Percentiles rank a stretch among this genome's conserved stretches.
phyloP scores from a whole-genome alignment of 2,329 filamentous ascomycete species.

The Pseudocercospora fijiensis region DNA sequence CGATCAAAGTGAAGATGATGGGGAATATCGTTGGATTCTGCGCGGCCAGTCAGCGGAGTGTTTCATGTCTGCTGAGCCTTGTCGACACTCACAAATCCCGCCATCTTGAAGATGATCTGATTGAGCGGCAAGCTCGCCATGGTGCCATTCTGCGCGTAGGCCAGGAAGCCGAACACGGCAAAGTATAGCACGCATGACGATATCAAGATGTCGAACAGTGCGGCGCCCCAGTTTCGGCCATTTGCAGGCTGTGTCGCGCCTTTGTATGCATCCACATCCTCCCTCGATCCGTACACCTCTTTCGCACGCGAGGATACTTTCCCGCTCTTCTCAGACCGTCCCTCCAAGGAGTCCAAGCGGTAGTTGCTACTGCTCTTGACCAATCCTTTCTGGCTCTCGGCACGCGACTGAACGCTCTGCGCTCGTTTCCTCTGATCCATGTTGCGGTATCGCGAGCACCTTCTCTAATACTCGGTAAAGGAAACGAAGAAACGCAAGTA shows the following conservation, averaged over 20 bases:
- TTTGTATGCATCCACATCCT: neutral
- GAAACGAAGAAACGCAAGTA: neutral
- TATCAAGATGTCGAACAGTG: constrained; percentile 1
- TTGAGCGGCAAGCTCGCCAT: constrained; percentile 8
- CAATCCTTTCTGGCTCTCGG: constrained; percentile 1
- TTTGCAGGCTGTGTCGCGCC: neutral
- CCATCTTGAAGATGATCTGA: constrained; percentile 3
- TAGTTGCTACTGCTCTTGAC: constrained; percentile 4
- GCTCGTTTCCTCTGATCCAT: constrained; percentile 3
- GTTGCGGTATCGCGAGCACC: neutral
- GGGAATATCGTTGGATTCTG: constrained; percentile 15
- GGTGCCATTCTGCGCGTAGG: neutral
- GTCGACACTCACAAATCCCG: neutral
- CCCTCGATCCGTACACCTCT: neutral
- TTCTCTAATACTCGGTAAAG: neutral
- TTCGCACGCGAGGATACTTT: neutral
- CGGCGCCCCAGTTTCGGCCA: neutral
- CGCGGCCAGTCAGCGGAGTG: neutral
- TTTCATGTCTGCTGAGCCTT: neutral
- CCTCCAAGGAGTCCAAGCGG: constrained; percentile 1
- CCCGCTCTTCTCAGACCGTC: neutral
- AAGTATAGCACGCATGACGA: neutral
- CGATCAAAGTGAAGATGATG: constrained; percentile 14
- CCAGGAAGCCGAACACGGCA: neutral
- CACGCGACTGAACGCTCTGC: constrained; percentile 5